phyloP scores from a whole-genome alignment of 768 basidiomycete species.

The Roridomyces roridus region DNA sequence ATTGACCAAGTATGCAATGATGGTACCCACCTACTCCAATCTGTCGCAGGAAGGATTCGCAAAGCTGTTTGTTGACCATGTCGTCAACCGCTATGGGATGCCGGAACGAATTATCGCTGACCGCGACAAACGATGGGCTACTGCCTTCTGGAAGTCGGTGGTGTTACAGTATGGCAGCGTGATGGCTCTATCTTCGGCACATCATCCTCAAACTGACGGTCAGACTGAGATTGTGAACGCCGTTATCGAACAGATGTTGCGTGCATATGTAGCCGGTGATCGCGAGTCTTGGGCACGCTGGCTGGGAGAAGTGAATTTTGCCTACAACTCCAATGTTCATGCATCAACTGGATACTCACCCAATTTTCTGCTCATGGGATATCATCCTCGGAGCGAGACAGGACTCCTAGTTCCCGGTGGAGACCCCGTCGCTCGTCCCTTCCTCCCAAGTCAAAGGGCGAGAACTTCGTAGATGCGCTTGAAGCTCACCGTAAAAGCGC shows the following conservation, averaged over 20 bases:
- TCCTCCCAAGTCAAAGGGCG: constrained; percentile 1
- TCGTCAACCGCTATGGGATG: background rate
- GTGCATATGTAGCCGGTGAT: constrained; percentile 32
- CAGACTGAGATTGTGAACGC: constrained; percentile 39
- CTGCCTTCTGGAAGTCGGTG: constrained; percentile 22
- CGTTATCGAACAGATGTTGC: constrained; percentile 34
- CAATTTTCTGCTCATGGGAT: constrained; percentile 34
- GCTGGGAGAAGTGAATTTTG: constrained; percentile 30
- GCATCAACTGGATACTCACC: constrained; percentile 31
- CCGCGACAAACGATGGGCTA: constrained; percentile 14
- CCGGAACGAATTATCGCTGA: constrained; percentile 11
- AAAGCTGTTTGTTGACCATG: background rate
- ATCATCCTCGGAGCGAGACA: constrained; percentile 20
- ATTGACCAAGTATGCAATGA: constrained; percentile 39
- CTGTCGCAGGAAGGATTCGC: constrained; percentile 6
- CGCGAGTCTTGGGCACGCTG: constrained; percentile 31
- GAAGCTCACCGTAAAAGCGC: constrained; percentile 6
- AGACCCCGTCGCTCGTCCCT: constrained; percentile 1
- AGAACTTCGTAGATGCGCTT: background rate
- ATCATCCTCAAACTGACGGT: constrained; percentile 47
- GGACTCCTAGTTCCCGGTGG: background rate
- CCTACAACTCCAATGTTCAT: constrained; percentile 36
- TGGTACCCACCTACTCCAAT: constrained; percentile 31
- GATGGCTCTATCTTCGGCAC: constrained; percentile 30
- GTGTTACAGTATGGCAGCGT: background rate